phyloP scores from a whole-genome alignment of 1,284 basidiomycete genomes.

The Tylopilus sp. region DNA sequence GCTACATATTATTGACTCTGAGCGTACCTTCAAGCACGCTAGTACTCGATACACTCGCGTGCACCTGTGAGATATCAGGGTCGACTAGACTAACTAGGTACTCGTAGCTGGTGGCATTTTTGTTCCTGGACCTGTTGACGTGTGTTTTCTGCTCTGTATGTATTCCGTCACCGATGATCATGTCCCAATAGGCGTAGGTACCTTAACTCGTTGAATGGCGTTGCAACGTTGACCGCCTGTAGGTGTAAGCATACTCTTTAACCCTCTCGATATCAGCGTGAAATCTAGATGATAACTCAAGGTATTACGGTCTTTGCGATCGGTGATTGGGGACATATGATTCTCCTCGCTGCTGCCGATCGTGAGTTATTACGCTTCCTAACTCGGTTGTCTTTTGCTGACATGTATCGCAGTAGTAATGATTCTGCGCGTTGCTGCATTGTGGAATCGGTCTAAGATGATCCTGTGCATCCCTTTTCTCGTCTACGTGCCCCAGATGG shows the following conservation, averaged over 20 bases:
- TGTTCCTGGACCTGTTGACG: neutral
- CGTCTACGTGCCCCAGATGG: neutral
- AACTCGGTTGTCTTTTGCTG: neutral
- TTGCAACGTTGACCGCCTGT: neutral
- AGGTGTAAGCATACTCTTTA: constrained; percentile 10
- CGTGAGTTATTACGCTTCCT: constrained; percentile 2
- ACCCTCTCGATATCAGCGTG: neutral
- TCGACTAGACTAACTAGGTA: neutral
- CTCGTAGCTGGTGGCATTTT: constrained; percentile 1
- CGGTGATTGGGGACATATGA: neutral
- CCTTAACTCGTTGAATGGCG: neutral
- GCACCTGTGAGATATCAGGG: neutral
- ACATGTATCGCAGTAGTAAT: constrained; percentile 12
- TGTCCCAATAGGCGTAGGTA: constrained; percentile 7
- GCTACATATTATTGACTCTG: neutral
- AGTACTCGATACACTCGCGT: neutral
- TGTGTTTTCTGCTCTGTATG: neutral
- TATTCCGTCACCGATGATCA: neutral
- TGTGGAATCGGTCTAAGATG: constrained; percentile 14
- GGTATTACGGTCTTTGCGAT: neutral
- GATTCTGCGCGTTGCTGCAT: constrained; percentile 16
- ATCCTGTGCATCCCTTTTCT: constrained; percentile 6
- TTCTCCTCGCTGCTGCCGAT: constrained; percentile 7
- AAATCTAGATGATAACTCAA: neutral
- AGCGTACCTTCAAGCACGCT: neutral